Conservation (phyloP, 345 rosid species). For the Orychophragmus violaceus region DNA sequence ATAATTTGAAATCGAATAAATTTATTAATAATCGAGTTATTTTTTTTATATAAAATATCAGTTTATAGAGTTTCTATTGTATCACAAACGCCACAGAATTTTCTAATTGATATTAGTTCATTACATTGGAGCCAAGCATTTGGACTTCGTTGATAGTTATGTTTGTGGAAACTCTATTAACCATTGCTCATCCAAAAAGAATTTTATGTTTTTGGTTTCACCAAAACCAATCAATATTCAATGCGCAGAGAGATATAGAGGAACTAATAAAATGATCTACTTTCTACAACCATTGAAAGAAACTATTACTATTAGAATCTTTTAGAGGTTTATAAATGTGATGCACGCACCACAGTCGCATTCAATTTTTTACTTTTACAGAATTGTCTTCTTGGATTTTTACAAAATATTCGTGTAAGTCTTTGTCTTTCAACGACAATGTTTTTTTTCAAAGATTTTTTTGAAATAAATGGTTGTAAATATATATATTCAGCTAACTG, state of each 20-base stretch:
- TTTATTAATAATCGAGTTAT: too few relatives aligned
- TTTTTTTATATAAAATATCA: too few relatives aligned
- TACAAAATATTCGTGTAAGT: neutral
- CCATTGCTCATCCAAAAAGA: too few relatives aligned
- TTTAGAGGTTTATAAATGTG: neutral
- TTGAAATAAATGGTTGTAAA: neutral
- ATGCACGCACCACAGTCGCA: neutral
- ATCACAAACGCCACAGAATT: too few relatives aligned
- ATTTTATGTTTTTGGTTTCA: too few relatives aligned
- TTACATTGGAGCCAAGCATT: constrained; percentile 4
- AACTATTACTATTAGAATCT: neutral
- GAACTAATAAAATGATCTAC: neutral
- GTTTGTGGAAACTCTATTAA: neutral
- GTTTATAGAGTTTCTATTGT: too few relatives aligned
- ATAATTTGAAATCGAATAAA: too few relatives aligned
- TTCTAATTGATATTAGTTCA: too few relatives aligned
- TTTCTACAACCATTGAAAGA: neutral
- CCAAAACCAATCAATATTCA: neutral
- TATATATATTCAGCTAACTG: neutral
- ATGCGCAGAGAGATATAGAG: neutral
- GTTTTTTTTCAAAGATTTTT: neutral
- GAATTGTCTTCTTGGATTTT: neutral
- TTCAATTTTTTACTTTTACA: neutral
- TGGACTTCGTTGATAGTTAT: neutral
- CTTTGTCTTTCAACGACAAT: neutral